These are phyloP conservation scores for Pyrenophora teres DNA, from an alignment of 2,329 filamentous ascomycete genomes.

Conservation along the genomic window DNA sequence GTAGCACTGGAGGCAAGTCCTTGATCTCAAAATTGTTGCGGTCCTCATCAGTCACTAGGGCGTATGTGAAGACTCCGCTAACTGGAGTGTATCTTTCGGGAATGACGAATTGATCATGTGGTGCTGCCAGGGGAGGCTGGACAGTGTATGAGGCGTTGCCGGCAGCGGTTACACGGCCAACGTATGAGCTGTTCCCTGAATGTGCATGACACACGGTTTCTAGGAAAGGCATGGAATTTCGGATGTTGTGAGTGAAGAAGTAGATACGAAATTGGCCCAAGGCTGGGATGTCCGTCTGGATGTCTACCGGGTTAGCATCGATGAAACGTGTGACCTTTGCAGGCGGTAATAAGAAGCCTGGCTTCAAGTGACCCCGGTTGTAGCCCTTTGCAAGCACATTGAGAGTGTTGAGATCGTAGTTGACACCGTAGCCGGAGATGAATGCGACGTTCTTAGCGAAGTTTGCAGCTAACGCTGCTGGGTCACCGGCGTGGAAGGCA, in stretches of 20 bases:
- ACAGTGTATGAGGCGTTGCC: constrained; percentile 66
- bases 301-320: constrained; percentile 76
- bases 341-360: constrained; percentile 61
- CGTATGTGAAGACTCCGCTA: constrained; percentile 71
- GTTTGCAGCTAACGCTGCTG: constrained; percentile 67
- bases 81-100: constrained; percentile 71
- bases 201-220: constrained; percentile 63
- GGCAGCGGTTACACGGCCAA: constrained; percentile 63
- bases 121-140: constrained; percentile 61
- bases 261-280: constrained; percentile 78
- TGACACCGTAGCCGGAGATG: constrained; percentile 72
- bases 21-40: constrained; percentile 68
- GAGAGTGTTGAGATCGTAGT: constrained; percentile 67
- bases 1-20: constrained; percentile 65
- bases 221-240: constrained; percentile 61
- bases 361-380: constrained; percentile 52
- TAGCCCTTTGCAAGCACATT: constrained; percentile 61
- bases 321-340: constrained; percentile 74
- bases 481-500: constrained; percentile 64
- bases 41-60: constrained; percentile 65
- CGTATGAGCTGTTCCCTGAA: constrained; percentile 57
- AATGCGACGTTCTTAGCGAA: constrained; percentile 73
- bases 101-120: constrained; percentile 68
- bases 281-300: constrained; percentile 78
- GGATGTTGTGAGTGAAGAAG: constrained; percentile 68